A percentile compares a stretch with the other conserved stretches of the same genome.
These are phyloP conservation scores for Pythium rhizo-oryzae DNA, from an alignment of 352 stramenopile species.

Conservation along the genomic window DNA sequence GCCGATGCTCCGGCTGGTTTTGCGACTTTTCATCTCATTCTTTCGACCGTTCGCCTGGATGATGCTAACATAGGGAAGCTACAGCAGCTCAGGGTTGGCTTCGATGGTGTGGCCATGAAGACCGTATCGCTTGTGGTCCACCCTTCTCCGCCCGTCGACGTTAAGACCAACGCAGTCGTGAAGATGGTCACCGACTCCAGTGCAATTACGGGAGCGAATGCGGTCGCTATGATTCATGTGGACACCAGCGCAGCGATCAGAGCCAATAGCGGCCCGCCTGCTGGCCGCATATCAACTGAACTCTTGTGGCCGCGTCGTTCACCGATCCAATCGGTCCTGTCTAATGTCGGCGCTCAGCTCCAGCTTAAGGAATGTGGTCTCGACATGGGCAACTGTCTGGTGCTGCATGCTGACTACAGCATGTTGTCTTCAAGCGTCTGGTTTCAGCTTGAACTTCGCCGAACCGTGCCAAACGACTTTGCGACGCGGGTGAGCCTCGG, in stretches of 20 bases:
- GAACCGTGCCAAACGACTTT: not conserved
- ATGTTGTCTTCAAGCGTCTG: not conserved
- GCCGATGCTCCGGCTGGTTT: conserved; percentile 13
- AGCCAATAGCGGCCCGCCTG: not conserved
- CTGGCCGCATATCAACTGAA: not conserved
- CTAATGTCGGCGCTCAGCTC: not conserved
- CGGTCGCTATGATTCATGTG: not conserved
- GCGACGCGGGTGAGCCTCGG: not conserved
- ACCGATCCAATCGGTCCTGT: conserved; percentile 9
- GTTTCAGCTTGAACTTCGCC: conserved; percentile 14
- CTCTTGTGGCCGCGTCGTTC: conserved; percentile 3
- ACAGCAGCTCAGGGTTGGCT: conserved; percentile 11
- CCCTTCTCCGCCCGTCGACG: not conserved
- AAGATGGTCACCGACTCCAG: conserved; percentile 4
- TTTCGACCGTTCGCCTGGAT: conserved; percentile 17
- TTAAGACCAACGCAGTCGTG: not conserved
- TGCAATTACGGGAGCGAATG: not conserved
- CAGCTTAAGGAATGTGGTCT: not conserved
- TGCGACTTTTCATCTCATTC: conserved; percentile 8
- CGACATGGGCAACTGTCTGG: not conserved
- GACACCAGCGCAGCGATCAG: not conserved
- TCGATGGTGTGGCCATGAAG: conserved; percentile 5
- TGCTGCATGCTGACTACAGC: not conserved
- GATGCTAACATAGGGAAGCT: not conserved
- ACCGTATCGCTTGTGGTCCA: conserved; percentile 11